Percentiles rank a stretch among this genome's conserved stretches.
phyloP scores from a whole-genome alignment of 306 rosid species.

The Prunus campanulata region DNA sequence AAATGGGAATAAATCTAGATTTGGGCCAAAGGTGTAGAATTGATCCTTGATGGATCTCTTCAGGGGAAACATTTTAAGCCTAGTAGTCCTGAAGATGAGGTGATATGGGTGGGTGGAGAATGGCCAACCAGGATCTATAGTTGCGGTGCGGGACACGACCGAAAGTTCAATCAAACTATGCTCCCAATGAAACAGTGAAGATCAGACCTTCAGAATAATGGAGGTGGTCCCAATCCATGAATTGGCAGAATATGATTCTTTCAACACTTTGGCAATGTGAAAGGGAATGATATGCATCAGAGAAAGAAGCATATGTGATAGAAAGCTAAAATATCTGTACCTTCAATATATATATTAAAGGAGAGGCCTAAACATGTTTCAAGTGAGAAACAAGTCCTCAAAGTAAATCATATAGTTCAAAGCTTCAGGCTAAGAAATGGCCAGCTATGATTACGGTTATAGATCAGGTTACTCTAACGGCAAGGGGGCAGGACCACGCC shows the following conservation, averaged over 20 bases:
- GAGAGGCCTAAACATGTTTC: not conserved
- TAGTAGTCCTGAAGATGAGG: not conserved
- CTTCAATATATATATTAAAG: constrained; percentile 4
- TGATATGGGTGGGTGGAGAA: too few species aligned
- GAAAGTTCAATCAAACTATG: not conserved
- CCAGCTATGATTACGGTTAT: constrained; percentile 21
- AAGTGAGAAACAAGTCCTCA: not conserved
- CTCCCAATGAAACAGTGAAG: too few species aligned
- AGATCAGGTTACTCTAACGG: constrained; percentile 22
- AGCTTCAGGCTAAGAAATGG: constrained; percentile 34
- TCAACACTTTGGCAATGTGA: constrained; percentile 6
- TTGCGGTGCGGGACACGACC: not conserved
- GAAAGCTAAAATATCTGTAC: not conserved
- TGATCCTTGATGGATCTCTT: constrained; percentile 1
- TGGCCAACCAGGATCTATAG: not conserved
- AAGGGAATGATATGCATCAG: not conserved
- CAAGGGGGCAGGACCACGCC: not conserved
- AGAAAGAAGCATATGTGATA: constrained; percentile 2
- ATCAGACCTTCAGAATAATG: not conserved
- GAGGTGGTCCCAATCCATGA: constrained; percentile 11
- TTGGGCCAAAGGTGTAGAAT: not conserved
- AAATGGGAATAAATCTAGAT: not conserved
- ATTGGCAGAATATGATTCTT: constrained; percentile 25
- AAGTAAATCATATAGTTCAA: not conserved
- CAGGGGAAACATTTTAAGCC: not conserved